Evolutionary conservation across 1,284 basidiomycete genomes (phyloP).

Genomic region (Bondarzewia mesenterica): DNA sequence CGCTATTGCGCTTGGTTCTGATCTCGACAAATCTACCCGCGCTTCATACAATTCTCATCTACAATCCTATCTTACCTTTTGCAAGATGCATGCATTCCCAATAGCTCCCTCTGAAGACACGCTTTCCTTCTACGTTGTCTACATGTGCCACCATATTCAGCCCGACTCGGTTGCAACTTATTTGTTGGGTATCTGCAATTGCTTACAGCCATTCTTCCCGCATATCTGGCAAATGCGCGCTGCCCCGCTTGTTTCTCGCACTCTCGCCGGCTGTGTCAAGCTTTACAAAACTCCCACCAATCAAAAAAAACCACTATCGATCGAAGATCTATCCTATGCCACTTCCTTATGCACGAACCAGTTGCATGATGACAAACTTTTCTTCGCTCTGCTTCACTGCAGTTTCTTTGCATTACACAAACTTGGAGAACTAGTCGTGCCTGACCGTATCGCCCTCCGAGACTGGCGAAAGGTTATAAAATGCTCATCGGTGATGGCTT

Average conservation of each 20-base stretch:
- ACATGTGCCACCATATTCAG: conserved; percentile 30
- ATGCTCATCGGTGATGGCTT: conserved; percentile 10
- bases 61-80: conserved; percentile 32
- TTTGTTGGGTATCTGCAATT: conserved; percentile 31
- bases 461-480: conserved; percentile 17
- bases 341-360: neutral
- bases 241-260: conserved; percentile 21
- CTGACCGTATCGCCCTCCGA: conserved; percentile 12
- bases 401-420: conserved; percentile 25
- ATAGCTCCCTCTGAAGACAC: conserved; percentile 26
- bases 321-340: conserved; percentile 10
- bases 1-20: conserved; percentile 22
- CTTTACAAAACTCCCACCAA: conserved; percentile 8
- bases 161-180: conserved; percentile 29
- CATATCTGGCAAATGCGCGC: conserved; percentile 18
- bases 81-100: conserved; percentile 21
- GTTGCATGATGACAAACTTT: conserved; percentile 23
- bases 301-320: conserved; percentile 21
- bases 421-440: conserved; percentile 22
- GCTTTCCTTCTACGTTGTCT: conserved; percentile 27
- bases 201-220: conserved; percentile 29
- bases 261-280: conserved; percentile 23
- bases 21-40: conserved; percentile 22
- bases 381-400: conserved; percentile 17
- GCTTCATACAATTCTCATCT: conserved; percentile 25